phyloP scores from a whole-genome alignment of 2,329 filamentous ascomycete genomes.

The Berkeleyomyces basicola region DNA sequence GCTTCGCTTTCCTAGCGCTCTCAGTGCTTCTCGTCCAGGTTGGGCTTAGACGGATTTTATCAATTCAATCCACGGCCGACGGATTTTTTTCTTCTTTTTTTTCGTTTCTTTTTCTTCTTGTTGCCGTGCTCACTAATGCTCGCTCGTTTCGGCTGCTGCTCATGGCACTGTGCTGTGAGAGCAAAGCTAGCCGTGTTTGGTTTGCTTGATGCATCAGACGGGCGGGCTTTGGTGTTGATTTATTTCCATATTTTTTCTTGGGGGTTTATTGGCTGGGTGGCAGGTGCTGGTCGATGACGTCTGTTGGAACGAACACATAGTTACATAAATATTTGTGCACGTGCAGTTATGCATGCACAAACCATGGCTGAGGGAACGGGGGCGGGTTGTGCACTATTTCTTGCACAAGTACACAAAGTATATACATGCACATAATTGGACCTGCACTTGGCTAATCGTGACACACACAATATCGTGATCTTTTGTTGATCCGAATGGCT shows the following conservation, averaged over 20 bases:
- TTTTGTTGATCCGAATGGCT: too few species aligned
- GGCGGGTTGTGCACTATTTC: too few species aligned
- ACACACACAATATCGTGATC: too few species aligned
- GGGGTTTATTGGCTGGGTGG: background rate
- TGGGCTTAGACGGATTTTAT: background rate
- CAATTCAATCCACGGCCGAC: background rate
- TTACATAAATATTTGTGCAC: too few species aligned
- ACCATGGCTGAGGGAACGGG: too few species aligned
- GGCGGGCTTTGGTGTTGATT: background rate
- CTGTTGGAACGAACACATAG: too few species aligned
- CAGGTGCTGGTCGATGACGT: too few species aligned
- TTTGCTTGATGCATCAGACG: background rate
- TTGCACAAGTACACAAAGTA: too few species aligned
- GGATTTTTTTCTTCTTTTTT: background rate
- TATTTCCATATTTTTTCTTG: background rate
- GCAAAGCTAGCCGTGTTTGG: background rate
- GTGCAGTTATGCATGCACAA: too few species aligned
- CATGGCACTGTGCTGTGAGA: background rate
- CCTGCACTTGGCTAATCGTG: too few species aligned
- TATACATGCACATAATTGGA: too few species aligned
- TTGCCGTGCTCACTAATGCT: background rate
- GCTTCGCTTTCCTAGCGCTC: background rate
- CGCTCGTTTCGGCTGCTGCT: background rate
- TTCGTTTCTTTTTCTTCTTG: background rate
- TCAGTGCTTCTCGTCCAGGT: background rate